Evolutionary conservation across 192 early-diverging fungal genomes (phyloP), one percentile per base, ranked within the genome.

Genomic region (Chytriomyces hyalinus): DNA sequence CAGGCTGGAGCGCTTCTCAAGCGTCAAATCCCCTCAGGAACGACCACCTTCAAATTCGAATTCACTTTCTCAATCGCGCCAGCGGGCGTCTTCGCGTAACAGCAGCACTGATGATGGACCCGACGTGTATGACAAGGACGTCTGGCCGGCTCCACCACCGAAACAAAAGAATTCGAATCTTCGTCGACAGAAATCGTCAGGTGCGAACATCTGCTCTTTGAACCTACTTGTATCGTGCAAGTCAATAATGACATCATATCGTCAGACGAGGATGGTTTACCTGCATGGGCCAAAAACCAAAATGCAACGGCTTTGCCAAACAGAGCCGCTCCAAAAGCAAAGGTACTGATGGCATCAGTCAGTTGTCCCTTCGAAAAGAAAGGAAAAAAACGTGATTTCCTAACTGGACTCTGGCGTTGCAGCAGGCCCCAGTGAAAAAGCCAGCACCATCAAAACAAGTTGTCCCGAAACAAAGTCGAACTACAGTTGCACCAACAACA

Each of bases 71-170:
- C 63, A 11, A 28, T 13, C 45, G 3, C 61, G 73, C 13, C 67
- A 17, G 11, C 51, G 73, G 45, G 28, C 28, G 24, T 53, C 17
- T n/a, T 70, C 13, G 11, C 28, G 46, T 62, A 59, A 11, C 20
- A 69, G 15, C 11, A 67, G 62, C 50, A 17, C 49, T 10, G 20
- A 57, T 57, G 20, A 13, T n/a, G 15, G 15, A 57, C 15, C 13
- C 53, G 20, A 57, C 53, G 53, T 24, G 11, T 63, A 83, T 11
- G 87, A 88, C 65, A 80, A 70, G 51, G 87, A 88, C 76, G 87
- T 88, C 11, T 88, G 87, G 87, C 82, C 80, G 45, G 80, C 87
- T 8, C 87, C 87, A 28, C 78, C 79, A 8, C 87, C 87, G 45
- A 76, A 61, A 20, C 70, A 51, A 49, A 80, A 53, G 20, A 74